Percentiles rank a stretch among this genome's conserved stretches.
These are phyloP conservation scores for Quercus tomentella DNA, from an alignment of 331 rosid species.

Conservation along the genomic window DNA sequence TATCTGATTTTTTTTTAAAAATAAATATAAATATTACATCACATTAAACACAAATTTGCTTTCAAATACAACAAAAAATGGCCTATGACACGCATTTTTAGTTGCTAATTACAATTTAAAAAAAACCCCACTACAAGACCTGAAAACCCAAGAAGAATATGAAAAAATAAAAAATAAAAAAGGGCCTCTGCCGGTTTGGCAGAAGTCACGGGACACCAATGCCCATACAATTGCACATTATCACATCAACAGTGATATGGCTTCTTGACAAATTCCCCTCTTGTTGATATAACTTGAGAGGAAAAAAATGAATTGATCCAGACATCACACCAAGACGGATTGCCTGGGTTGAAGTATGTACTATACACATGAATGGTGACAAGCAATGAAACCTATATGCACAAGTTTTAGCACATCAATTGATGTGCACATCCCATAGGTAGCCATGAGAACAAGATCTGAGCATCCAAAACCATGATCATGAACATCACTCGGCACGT, in stretches of 20 bases:
- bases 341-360: constrained; percentile 43
- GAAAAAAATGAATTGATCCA: constrained; percentile 58
- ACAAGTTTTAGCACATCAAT: constrained; percentile 53
- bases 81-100: constrained; percentile 34
- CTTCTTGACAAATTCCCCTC: constrained; percentile 55
- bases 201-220: constrained; percentile 30
- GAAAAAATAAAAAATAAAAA: constrained; percentile 24
- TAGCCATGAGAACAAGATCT: constrained; percentile 23
- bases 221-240: constrained; percentile 33
- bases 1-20: not conserved
- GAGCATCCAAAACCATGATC: constrained; percentile 17
- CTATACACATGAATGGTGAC: constrained; percentile 50
- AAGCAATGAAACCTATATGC: constrained; percentile 53
- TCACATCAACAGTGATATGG: constrained; percentile 59
- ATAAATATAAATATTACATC: constrained; percentile 6
- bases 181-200: constrained; percentile 30
- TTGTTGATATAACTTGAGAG: constrained; percentile 66
- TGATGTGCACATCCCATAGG: constrained; percentile 35
- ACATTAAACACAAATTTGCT: constrained; percentile 46
- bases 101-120: constrained; percentile 44
- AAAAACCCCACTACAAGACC: constrained; percentile 23
- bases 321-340: constrained; percentile 57
- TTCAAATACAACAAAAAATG: constrained; percentile 40
- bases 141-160: constrained; percentile 10
- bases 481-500: constrained; percentile 58